Evolutionary conservation across 2,329 filamentous ascomycete species (phyloP), one percentile per base, ranked within the genome.

Genomic region (Ceratocystis cubensis): DNA sequence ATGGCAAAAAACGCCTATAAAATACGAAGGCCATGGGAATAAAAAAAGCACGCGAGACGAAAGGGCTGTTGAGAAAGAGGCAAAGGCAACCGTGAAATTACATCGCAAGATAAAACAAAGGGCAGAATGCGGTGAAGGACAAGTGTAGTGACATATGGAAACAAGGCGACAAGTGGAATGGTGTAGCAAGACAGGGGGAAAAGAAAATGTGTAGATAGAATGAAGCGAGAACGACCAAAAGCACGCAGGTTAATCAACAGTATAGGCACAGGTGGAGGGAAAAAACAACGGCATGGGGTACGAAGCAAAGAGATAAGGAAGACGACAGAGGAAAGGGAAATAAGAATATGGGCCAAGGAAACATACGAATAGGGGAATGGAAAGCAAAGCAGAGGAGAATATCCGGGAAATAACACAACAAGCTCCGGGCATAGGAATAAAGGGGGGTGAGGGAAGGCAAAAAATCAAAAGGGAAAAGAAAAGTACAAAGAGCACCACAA

Each of bases 401-500:
- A 37, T 46, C 37, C 25, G 57, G 7, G 45, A 15, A 61, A 65
- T 28, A 65, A 33, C 20, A 48, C 53, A 65, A 46, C 25, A 44
- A 65, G 53, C 28, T 37, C 28, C 56, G 28, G 56, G 5, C 7
- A 28, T 28, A 25, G 48, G 48, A 53, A 28, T 2, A 53, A 15
- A 10, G 3, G 48, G 13, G 13, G 5, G 8, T 13, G 37, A 10
- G 8, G 20, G 30, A 65, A 56, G n/a, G 44, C 20, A 57, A 56
- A 33, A 65, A 44, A 22, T 15, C 13, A 57, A 25, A 44, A 25
- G 41, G 22, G 22, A 22, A 28, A 45, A 17, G 61, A 45, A 62
- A 63, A 44, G 61, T 33, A 63, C 28, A 46, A 28, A 37, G 25
- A 61, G 17, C 20, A 53, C 57, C 65, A 66, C 46, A 45, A 56